Conservation (phyloP, 108 stramenopile genomes). For the Cyclostephanos tholiformis region DNA sequence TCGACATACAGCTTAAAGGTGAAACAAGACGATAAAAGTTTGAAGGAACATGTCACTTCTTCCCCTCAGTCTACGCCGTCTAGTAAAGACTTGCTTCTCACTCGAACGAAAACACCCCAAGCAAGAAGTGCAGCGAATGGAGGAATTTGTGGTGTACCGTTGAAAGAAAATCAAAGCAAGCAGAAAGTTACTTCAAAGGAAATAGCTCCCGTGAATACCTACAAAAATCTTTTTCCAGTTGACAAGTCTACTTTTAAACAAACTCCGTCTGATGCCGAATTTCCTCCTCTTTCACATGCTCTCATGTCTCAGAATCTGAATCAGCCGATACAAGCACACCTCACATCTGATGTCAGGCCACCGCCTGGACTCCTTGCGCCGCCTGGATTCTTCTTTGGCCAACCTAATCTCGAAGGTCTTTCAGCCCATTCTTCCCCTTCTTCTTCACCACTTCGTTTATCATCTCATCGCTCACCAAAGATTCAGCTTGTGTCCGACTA, state of each 20-base stretch:
- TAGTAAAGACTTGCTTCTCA: not conserved
- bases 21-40: not conserved
- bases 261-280: constrained; percentile 14
- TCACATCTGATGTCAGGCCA: constrained; percentile 19
- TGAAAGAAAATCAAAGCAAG: constrained; percentile 18
- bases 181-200: constrained; percentile 6
- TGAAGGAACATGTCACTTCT: not conserved
- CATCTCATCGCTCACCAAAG: constrained; percentile 20
- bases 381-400: constrained; percentile 44
- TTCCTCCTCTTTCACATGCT: constrained; percentile 25
- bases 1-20: not conserved
- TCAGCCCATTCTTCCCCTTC: constrained; percentile 23
- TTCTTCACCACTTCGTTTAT: constrained; percentile 24
- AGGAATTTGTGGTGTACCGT: constrained; percentile 4
- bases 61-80: not conserved
- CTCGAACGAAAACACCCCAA: constrained; percentile 13
- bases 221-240: not conserved
- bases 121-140: constrained; percentile 14
- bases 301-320: constrained; percentile 5
- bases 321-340: constrained; percentile 1
- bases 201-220: not conserved
- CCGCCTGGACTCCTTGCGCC: constrained; percentile 48
- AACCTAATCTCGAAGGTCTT: constrained; percentile 9
- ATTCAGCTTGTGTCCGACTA: constrained; percentile 5
- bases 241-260: not conserved